These are phyloP conservation scores for Zymoseptoria pseudotritici DNA, from an alignment of 2,329 filamentous ascomycete genomes.

Conservation along the genomic window DNA sequence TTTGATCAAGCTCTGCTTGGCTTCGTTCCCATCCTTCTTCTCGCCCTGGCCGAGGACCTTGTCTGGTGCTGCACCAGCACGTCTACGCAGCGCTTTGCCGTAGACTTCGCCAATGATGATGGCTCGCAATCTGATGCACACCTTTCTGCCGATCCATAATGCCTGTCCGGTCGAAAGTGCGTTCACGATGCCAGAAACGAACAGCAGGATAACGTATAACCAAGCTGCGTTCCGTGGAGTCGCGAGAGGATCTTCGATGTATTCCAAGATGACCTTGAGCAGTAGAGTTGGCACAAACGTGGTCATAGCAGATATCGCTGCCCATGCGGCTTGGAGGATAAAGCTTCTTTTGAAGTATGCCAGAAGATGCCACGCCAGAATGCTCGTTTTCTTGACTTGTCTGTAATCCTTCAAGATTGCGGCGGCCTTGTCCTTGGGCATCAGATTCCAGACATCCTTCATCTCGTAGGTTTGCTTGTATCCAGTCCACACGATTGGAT, in stretches of 20 bases:
- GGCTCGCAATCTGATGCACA: constrained; percentile 85
- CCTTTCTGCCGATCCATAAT: constrained; percentile 86
- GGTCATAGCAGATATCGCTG: constrained; percentile 69
- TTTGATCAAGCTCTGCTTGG: constrained; percentile 37
- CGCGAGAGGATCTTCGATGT: constrained; percentile 72
- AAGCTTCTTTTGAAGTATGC: constrained; percentile 75
- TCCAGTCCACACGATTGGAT: constrained; percentile 79
- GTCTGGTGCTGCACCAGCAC: constrained; percentile 70
- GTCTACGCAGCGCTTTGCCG: constrained; percentile 85
- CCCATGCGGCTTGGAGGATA: constrained; percentile 71
- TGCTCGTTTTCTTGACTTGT: constrained; percentile 72
- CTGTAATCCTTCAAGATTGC: constrained; percentile 74
- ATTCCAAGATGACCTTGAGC: constrained; percentile 84
- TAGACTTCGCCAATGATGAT: constrained; percentile 98
- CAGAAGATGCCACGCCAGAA: constrained; percentile 71
- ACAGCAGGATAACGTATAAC: constrained; percentile 89
- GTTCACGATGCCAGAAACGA: constrained; percentile 71
- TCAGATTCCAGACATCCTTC: constrained; percentile 82
- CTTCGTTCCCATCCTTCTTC: constrained; percentile 39
- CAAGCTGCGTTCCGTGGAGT: constrained; percentile 83
- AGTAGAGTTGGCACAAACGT: constrained; percentile 88
- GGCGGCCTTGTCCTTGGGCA: constrained; percentile 80
- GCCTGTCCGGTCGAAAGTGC: constrained; percentile 79
- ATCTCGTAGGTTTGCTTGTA: constrained; percentile 80
- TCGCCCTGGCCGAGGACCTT: constrained; percentile 53